Evolutionary conservation across 257 asterid genomes (phyloP).

Genomic region (Phtheirospermum japonicum): DNA sequence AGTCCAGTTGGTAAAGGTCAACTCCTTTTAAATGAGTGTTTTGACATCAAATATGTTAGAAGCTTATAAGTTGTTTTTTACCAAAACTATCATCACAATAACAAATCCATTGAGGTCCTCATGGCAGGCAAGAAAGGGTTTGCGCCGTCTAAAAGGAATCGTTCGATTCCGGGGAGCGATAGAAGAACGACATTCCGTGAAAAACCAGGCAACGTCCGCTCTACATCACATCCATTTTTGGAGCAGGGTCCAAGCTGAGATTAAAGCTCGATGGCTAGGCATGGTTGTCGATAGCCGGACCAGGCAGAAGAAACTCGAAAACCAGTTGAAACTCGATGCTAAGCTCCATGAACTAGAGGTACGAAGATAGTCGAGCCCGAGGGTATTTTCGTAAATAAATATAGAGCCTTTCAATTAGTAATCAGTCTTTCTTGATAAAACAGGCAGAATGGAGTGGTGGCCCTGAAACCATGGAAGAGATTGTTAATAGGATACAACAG

Average conservation of each 20-base stretch:
- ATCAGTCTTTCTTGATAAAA: background rate
- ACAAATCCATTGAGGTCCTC: background rate
- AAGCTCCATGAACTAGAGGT: conserved; percentile 82
- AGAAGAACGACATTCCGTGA: conserved; percentile 36
- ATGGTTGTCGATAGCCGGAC: conserved; percentile 56
- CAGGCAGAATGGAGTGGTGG: conserved; percentile 82
- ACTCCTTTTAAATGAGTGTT: too few species aligned
- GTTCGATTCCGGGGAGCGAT: conserved; percentile 42
- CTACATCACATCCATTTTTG: conserved; percentile 60
- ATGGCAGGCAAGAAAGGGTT: conserved; percentile 49
- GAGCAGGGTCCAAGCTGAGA: conserved; percentile 63
- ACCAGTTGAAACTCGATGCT: conserved; percentile 60
- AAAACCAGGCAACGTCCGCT: conserved; percentile 49
- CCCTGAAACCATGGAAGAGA: conserved; percentile 76
- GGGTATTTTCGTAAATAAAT: background rate
- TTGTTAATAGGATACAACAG: conserved; percentile 60
- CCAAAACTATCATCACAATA: too few species aligned
- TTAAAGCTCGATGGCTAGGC: conserved; percentile 48
- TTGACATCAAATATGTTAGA: too few species aligned
- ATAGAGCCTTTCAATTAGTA: too few species aligned
- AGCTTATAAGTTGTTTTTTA: too few species aligned
- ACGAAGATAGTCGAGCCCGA: too few species aligned
- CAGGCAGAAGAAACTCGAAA: conserved; percentile 55
- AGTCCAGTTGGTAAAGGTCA: too few species aligned
- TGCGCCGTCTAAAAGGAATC: conserved; percentile 42